These are phyloP conservation scores for Phylloporus sp. DNA, from an alignment of 768 basidiomycete species.

Conservation along the genomic window DNA sequence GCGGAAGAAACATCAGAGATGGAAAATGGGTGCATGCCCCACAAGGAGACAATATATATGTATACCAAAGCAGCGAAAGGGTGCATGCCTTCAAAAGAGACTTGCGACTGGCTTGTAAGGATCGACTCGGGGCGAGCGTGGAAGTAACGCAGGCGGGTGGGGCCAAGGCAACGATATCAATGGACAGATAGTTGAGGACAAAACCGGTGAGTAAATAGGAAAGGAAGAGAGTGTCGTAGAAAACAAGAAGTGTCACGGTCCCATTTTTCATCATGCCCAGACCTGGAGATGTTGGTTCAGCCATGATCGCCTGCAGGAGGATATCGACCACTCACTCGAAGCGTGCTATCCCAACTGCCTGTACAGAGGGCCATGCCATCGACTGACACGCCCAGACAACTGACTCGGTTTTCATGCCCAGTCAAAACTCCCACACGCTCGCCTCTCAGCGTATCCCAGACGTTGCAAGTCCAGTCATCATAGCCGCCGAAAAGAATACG, in stretches of 20 bases:
- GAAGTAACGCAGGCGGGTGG: constrained; percentile 48
- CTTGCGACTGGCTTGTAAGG: constrained; percentile 48
- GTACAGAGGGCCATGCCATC: constrained; percentile 99
- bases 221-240: constrained; percentile 22
- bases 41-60: constrained; percentile 35
- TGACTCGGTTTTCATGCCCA: constrained; percentile 97
- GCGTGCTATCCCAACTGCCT: constrained; percentile 96
- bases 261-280: constrained; percentile 64
- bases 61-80: constrained; percentile 34
- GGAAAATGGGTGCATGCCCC: constrained; percentile 31
- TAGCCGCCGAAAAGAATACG: constrained; percentile 98
- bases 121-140: constrained; percentile 58
- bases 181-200: constrained; percentile 33
- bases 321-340: constrained; percentile 61
- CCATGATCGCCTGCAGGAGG: not conserved
- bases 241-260: constrained; percentile 22
- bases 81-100: constrained; percentile 30
- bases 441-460: constrained; percentile 98
- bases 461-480: constrained; percentile 99
- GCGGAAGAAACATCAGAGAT: constrained; percentile 32
- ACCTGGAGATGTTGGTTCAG: constrained; percentile 46
- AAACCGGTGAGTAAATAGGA: constrained; percentile 20
- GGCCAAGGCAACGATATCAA: constrained; percentile 50
- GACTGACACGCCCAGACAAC: constrained; percentile 90
- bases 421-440: constrained; percentile 97